Base-by-base conservation (phyloP, 441 rosid species). In the Erysimum cheiri region DNA sequence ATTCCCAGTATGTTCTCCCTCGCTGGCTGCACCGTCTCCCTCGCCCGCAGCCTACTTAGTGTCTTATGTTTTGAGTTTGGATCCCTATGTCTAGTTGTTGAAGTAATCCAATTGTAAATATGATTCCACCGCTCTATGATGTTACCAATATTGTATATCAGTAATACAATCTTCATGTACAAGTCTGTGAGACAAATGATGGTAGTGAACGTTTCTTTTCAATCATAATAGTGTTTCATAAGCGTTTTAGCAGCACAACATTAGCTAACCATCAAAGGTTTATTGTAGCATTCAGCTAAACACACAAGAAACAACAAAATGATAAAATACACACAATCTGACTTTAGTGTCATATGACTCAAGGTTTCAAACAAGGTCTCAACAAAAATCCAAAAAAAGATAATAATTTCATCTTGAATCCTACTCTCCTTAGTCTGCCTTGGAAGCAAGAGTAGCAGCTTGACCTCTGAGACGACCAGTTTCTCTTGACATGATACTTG, bases 371-470 rank as follows among this genome's bases (percentile, higher is more conserved):
- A 69, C 22, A 60, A 67, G 8, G 33, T 61, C 54, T 66, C 0
- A 54, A 8, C 22, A 13, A 44, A 6, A 60, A 64, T 35, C 59
- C 35, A n/a, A 46, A 17, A 67, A 48, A 53, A 15, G 3, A 0
- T 22, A 67, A 6, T 19, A 71, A 7, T 9, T 52, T 5, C 32
- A 71, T 76, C 55, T 28, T 11, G 29, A 79, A 72, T 75, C 71
- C 67, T 26, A 0, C 8, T 17, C 35, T 53, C n/a, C 33, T 67
- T 85, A 82, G 6, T 92, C 98, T 0, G 87, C 77, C 85, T 92
- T 92, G 28, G 97, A 44, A 40, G 95, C 97, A 24, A 89, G 80
- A 8, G 95, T 97, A n/a, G 98, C 96, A 48, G 96, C 98, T 80
- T 92, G 98, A 19, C 97, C 96, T 61, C 95, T 85, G 47, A 87